Conservation (phyloP, 768 basidiomycete species). For the Vishniacozyma victoriae region DNA sequence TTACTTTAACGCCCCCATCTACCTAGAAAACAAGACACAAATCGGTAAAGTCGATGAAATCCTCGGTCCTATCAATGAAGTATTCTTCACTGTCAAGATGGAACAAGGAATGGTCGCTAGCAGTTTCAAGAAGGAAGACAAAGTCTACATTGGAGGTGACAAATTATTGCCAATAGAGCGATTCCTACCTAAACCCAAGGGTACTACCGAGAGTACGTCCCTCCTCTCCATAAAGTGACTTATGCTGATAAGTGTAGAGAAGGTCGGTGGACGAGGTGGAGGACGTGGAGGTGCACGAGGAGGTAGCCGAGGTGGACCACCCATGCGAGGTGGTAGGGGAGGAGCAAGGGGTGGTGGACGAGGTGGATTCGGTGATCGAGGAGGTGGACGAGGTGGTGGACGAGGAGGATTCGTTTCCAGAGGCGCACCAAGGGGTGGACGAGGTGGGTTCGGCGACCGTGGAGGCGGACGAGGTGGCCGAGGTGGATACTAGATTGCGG, state of each 20-base stretch:
- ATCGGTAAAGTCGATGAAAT: conserved; percentile 92
- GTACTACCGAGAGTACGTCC: conserved; percentile 30
- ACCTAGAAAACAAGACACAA: conserved; percentile 24
- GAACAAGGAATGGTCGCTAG: conserved; percentile 88
- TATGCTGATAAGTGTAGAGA: conserved; percentile 11
- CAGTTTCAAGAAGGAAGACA: conserved; percentile 96
- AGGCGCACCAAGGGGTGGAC: conserved; percentile 21
- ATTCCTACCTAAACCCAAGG: conserved; percentile 94
- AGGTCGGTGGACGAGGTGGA: conserved; percentile 44
- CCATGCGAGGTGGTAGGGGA: conserved; percentile 33
- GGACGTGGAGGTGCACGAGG: conserved; percentile 44
- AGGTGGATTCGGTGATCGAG: conserved; percentile 19
- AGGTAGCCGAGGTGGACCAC: conserved; percentile 47
- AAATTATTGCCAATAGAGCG: conserved; percentile 93
- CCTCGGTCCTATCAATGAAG: conserved; percentile 97
- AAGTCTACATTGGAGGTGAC: conserved; percentile 95
- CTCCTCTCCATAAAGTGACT: conserved; percentile 7
- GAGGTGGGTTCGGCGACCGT: conserved; percentile 20
- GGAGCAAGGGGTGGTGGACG: conserved; percentile 24
- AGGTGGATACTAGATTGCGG: not conserved
- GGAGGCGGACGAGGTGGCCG: conserved; percentile 8
- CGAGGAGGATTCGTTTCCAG: conserved; percentile 15
- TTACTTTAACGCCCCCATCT: conserved; percentile 66
- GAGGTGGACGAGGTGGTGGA: conserved; percentile 26
- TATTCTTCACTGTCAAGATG: conserved; percentile 98